Conservation (phyloP, 2,329 filamentous ascomycete genomes). For the Tolypocladium guangdongense region DNA sequence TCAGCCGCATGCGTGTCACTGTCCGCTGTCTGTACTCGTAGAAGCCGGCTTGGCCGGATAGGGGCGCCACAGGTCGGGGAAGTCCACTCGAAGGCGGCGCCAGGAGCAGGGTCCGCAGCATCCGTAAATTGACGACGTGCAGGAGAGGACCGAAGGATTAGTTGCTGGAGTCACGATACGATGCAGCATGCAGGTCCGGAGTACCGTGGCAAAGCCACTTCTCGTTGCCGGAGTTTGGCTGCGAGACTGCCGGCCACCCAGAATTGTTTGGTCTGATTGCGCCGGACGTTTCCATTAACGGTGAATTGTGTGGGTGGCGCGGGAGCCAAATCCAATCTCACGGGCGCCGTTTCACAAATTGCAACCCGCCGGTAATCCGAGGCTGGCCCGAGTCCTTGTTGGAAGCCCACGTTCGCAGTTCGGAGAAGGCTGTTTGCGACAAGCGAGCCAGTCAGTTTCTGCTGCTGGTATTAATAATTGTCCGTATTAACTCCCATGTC, state of each 20-base stretch:
- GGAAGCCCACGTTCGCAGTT: neutral
- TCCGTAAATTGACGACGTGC: neutral
- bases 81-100: neutral
- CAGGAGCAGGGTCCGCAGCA: neutral
- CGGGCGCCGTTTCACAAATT: neutral
- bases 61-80: neutral
- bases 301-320: neutral
- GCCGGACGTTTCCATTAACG: neutral
- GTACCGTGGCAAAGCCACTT: neutral
- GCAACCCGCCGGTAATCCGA: neutral
- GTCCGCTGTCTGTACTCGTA: too few species aligned
- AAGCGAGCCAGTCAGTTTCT: too few species aligned
- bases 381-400: neutral
- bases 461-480: too few species aligned
- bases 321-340: neutral
- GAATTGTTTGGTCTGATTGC: neutral
- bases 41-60: too few species aligned
- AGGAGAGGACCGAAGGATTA: neutral
- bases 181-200: neutral
- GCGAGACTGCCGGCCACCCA: too few species aligned
- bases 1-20: neutral
- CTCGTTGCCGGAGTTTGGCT: neutral
- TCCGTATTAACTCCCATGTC: too few species aligned
- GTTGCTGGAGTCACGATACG: neutral
- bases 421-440: neutral